Evolutionary conservation across 306 rosid genomes (phyloP).

Genomic region (Myrica gale): DNA sequence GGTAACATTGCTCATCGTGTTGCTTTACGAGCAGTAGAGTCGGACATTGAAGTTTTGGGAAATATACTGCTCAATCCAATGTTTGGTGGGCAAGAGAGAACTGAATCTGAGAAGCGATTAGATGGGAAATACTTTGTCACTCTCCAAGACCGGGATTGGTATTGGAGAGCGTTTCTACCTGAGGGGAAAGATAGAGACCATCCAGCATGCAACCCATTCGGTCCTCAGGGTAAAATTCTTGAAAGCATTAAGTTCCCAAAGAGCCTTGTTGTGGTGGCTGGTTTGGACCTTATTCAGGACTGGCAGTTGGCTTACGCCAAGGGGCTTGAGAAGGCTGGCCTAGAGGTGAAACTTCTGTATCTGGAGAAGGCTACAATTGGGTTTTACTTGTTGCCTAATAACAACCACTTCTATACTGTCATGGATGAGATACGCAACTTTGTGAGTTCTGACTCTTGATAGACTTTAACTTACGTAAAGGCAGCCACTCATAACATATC

Average conservation of each 20-base stretch:
- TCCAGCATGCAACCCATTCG: constrained; percentile 92
- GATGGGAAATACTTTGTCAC: constrained; percentile 93
- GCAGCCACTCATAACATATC: constrained; percentile 47
- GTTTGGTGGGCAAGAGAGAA: constrained; percentile 88
- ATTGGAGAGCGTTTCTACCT: constrained; percentile 98
- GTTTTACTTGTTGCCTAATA: constrained; percentile 89
- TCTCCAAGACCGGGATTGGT: constrained; percentile 85
- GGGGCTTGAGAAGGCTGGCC: constrained; percentile 81
- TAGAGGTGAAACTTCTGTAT: constrained; percentile 60
- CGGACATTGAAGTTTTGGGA: constrained; percentile 70
- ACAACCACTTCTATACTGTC: constrained; percentile 70
- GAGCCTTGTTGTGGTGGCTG: constrained; percentile 95
- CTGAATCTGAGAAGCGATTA: constrained; percentile 65
- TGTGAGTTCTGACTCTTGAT: constrained; percentile 65
- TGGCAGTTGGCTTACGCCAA: constrained; percentile 88
- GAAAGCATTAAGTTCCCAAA: constrained; percentile 72
- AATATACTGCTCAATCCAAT: constrained; percentile 85
- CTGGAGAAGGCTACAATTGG: constrained; percentile 89
- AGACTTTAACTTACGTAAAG: constrained; percentile 49
- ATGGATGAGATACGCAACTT: constrained; percentile 89
- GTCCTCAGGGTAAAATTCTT: constrained; percentile 62
- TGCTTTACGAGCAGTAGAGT: constrained; percentile 65
- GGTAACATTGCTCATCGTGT: constrained; percentile 97
- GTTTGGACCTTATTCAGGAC: constrained; percentile 91
- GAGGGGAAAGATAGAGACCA: constrained; percentile 96